phyloP scores from a whole-genome alignment of 2,329 filamentous ascomycete species.

The Cytospora leucostoma region DNA sequence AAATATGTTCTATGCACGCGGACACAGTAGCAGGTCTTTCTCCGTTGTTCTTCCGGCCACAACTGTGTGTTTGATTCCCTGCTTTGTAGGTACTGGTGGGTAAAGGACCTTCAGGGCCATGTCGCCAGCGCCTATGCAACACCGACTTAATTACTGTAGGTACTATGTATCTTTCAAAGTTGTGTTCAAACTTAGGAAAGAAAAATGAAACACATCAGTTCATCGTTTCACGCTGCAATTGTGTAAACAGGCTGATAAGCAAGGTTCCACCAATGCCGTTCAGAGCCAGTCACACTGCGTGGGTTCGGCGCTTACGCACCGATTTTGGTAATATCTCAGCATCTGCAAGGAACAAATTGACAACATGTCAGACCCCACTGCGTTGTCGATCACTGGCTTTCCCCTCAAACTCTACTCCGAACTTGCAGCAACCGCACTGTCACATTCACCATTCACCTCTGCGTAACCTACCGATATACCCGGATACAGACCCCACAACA shows the following conservation, averaged over 20 bases:
- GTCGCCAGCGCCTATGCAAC: not conserved
- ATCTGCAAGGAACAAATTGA: not conserved
- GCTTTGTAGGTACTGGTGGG: too few relatives aligned
- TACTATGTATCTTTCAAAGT: too few relatives aligned
- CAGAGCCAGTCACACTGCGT: not conserved
- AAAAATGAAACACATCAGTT: not conserved
- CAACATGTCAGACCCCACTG: not conserved
- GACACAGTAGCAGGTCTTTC: too few relatives aligned
- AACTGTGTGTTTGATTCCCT: too few relatives aligned
- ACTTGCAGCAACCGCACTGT: not conserved
- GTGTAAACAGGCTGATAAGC: not conserved
- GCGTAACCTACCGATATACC: not conserved
- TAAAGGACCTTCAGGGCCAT: not conserved
- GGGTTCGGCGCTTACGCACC: not conserved
- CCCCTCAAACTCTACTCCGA: not conserved
- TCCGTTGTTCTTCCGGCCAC: too few relatives aligned
- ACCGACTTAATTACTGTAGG: not conserved
- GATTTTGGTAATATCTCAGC: too few relatives aligned
- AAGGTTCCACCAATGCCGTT: not conserved
- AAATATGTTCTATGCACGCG: too few relatives aligned
- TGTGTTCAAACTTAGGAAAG: too few relatives aligned
- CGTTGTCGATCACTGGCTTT: not conserved
- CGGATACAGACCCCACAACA: constrained; percentile 3
- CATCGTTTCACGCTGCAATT: not conserved
- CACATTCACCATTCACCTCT: not conserved